Base-by-base conservation (phyloP, 2,329 filamentous ascomycete genomes). In the Elsinoe batatas region DNA sequence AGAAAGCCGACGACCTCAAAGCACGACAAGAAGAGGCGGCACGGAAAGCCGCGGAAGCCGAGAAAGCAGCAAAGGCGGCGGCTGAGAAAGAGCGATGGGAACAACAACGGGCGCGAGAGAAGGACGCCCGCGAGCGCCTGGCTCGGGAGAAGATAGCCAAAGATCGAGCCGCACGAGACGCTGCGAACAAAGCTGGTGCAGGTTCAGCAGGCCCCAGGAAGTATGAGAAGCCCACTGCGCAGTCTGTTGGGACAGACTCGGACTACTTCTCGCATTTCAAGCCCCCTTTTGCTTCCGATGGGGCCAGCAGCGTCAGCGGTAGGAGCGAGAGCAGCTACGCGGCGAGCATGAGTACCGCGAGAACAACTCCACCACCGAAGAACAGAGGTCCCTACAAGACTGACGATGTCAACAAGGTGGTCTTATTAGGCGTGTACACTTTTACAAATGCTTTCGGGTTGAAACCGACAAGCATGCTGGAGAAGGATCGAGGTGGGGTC, bases 391-490 rank as follows among this genome's bases (percentile, higher is more conserved):
- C 88, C 1, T 97, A 96, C 71, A 80, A 82, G 35, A 96, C 90
- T 26, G 88, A 87, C 61, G 89, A 97, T 67, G 91, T 91, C 0
- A 84, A 95, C 73, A 98, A 98, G 78, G 93, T 98, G 67, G 84
- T 95, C 60, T 91, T 98, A 71, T 87, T 87, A 65, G 93, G 85
- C 10, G 93, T 97, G 3, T 97, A 95, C 68, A 79, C 86, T 56
- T 97, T 95, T 76, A 91, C 90, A 71, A 93, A 94, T 68, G 81
- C 88, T 57, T 95, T 88, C 64, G 83, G 87, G 61, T 87, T 85
- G 66, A 91, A 87, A n/a, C 91, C 93, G 0, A 83, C 88, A n/a
- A 90, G 89, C 13, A 88, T 95, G 69, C 80, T 98, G 56, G 79
- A 95, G 35, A 88, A 89, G 0, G 88, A 87, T n/a, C 75, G 88